Evolutionary conservation across 1,284 basidiomycete genomes (phyloP).

Genomic region (Schizophyllum commune): DNA sequence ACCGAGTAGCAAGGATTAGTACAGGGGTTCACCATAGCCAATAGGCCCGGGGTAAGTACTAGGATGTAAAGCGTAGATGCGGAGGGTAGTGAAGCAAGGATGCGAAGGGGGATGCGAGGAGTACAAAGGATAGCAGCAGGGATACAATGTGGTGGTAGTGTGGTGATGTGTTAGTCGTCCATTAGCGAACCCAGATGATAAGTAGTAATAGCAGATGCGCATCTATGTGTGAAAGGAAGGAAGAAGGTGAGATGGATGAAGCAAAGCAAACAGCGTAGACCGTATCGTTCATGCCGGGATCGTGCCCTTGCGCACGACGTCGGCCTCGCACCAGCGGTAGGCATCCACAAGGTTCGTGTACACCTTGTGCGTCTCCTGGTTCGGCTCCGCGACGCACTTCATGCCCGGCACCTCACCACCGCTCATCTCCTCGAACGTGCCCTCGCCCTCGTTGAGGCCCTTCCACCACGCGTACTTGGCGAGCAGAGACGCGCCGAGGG

Average conservation of each 20-base stretch:
- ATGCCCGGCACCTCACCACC: constrained; percentile 38
- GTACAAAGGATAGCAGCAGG: background rate
- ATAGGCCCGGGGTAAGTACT: background rate
- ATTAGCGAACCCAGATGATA: background rate
- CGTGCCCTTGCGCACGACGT: constrained; percentile 21
- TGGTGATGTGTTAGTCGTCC: background rate
- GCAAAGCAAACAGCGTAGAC: background rate
- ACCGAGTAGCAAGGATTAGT: background rate
- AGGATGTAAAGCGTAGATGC: background rate
- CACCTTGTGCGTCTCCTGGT: constrained; percentile 28
- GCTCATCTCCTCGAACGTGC: constrained; percentile 61
- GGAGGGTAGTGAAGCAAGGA: background rate
- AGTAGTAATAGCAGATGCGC: background rate
- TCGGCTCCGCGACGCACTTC: constrained; percentile 54
- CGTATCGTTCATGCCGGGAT: background rate
- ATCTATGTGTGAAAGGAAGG: background rate
- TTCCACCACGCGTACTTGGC: constrained; percentile 69
- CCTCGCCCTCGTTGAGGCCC: constrained; percentile 29
- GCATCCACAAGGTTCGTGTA: constrained; percentile 34
- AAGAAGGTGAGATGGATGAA: background rate
- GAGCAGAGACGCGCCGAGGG: constrained; percentile 60
- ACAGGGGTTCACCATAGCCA: background rate
- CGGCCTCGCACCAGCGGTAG: constrained; percentile 42
- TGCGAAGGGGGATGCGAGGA: background rate
- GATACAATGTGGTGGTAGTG: background rate